phyloP scores from a whole-genome alignment of 176 grass and related monocot species.

The Musa troglodytarum region DNA sequence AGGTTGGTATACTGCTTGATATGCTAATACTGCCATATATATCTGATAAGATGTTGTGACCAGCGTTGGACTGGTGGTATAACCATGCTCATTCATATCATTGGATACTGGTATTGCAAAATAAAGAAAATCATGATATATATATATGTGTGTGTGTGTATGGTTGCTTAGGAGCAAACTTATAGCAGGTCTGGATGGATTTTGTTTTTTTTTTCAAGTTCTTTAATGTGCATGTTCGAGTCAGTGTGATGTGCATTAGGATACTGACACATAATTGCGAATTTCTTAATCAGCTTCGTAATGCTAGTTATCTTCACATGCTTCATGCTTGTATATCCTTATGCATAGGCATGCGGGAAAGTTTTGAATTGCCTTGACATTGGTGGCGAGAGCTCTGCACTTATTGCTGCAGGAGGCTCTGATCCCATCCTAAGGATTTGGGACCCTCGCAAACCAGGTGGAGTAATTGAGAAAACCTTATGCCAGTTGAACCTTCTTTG shows the following conservation, averaged over 20 bases:
- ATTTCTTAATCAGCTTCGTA: too few species aligned
- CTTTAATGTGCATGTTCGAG: neutral
- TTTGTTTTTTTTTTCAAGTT: neutral
- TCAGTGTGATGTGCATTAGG: neutral
- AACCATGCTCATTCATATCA: too few species aligned
- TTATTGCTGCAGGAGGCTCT: conserved; percentile 75
- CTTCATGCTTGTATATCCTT: conserved; percentile 2
- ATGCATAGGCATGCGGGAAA: conserved; percentile 65
- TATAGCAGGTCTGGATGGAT: neutral
- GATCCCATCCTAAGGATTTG: conserved; percentile 82
- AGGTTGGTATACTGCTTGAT: too few species aligned
- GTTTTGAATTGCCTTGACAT: conserved; percentile 85
- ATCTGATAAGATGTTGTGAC: too few species aligned
- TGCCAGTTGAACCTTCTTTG: neutral
- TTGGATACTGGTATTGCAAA: neutral
- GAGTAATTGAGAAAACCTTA: neutral
- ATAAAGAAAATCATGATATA: neutral
- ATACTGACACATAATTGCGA: too few species aligned
- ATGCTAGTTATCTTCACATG: too few species aligned
- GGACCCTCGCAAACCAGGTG: conserved; percentile 98
- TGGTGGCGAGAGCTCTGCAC: conserved; percentile 73
- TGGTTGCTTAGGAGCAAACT: too few species aligned
- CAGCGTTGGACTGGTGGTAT: too few species aligned
- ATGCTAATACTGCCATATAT: too few species aligned
- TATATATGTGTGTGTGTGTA: neutral